A percentile compares a stretch with the other conserved stretches of the same genome.
phyloP scores from a whole-genome alignment of 768 basidiomycete species.

The Suillus fuscotomentosus region DNA sequence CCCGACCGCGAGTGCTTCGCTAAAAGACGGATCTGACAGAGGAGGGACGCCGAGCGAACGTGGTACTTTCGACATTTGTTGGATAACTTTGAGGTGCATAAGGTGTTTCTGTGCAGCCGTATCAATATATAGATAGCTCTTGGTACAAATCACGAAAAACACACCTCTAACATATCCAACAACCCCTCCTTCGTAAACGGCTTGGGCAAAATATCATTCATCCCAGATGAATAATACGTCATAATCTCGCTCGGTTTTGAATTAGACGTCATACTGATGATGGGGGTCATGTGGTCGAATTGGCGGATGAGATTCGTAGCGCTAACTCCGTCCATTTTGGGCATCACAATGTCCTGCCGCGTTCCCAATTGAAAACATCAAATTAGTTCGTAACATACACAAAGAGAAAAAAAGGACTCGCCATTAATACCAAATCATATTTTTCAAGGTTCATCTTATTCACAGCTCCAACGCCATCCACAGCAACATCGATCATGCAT shows the following conservation, averaged over 20 bases:
- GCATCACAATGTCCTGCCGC: conserved; percentile 90
- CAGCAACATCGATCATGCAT: conserved; percentile 91
- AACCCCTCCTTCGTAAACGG: conserved; percentile 96
- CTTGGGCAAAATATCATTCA: conserved; percentile 97
- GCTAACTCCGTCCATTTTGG: conserved; percentile 81
- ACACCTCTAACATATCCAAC: conserved; percentile 87
- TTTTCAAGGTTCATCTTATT: conserved; percentile 96
- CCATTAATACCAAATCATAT: conserved; percentile 96
- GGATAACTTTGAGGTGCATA: conserved; percentile 83
- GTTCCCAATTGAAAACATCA: not conserved
- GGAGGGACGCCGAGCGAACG: conserved; percentile 68
- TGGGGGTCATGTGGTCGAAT: conserved; percentile 94
- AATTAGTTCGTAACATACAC: conserved; percentile 5
- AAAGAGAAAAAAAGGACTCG: conserved; percentile 33
- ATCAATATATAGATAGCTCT: not conserved
- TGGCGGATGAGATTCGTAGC: conserved; percentile 93
- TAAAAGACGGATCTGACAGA: conserved; percentile 51
- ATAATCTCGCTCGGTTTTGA: conserved; percentile 91
- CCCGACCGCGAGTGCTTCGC: conserved; percentile 51
- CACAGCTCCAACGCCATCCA: conserved; percentile 89
- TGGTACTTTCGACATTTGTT: conserved; percentile 67
- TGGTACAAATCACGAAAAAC: conserved; percentile 2
- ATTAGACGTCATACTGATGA: conserved; percentile 98
- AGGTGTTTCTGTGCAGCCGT: conserved; percentile 65
- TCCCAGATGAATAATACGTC: conserved; percentile 71